Base-by-base conservation (phyloP, 768 basidiomycete species). In the Suillus ampliporus region DNA sequence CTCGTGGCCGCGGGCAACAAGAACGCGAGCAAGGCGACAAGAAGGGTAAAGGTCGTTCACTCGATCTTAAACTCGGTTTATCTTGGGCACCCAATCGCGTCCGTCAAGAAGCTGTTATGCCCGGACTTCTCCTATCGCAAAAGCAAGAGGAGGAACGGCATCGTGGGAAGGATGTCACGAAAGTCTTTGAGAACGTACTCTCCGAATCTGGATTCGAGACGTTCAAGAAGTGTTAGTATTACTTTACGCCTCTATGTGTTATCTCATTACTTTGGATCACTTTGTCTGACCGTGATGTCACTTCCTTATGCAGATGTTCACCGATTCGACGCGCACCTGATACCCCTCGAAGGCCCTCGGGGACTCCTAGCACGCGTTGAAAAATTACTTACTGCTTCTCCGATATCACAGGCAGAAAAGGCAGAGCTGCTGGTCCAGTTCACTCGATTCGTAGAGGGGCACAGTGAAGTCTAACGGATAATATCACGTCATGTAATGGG, bases 71-170 rank as follows among this genome's bases (percentile, higher is more conserved):
- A 2, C 72, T 91, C 17, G 89, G 88, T 6, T 78, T 92, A 47
- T 77, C 88, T 15, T 91, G 90, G 90, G 90, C 90, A 4, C 88
- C 90, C 23, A 81, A 83, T 38, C 87, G 79, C 65, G 80, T 92
- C 64, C 82, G 83, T 56, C 89, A 90, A 71, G 86, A 88, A 44
- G 84, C 86, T n/a, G 73, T 92, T 38, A 72, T 89, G 64, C 86
- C 86, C 3, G 74, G 74, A 6, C 60, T 58, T 28, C 70, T 66
- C 61, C 70, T 66, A 69, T 65, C 63, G 65, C 77, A 67, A 72
- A 56, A 19, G 23, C 54, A 56, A 10, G 54, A 56, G 38, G 54
- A 56, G 38, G 73, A 74, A 59, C 65, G 35, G n/a, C 21, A 62
- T 26, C 64, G 61, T 21, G 76, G 75, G 28, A 52, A 62, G 23